Evolutionary conservation across 192 early-diverging fungal species (phyloP), one percentile per base, ranked within the genome.

Genomic region (Linnemannia hyalina): DNA sequence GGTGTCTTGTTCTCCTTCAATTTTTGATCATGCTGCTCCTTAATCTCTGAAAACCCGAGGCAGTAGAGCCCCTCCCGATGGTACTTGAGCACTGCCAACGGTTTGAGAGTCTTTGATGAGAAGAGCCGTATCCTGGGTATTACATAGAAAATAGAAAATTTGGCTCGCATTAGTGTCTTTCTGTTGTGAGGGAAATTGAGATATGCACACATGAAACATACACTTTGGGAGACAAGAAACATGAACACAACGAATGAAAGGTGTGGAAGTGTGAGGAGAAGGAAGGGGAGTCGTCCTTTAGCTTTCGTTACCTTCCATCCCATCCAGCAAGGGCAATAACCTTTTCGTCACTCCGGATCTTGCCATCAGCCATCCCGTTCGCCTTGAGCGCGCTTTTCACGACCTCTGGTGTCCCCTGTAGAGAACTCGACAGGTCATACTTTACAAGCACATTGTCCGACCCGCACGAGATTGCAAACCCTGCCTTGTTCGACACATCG

Each of bases 271-370:
- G 23, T 29, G n/a, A 15, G 26, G 3, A 32, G 60, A 65, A 10
- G 57, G 26, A 63, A 13, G 57, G 26, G 32, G 60, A 11, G 60
- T 26, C n/a, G 22, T 7, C 6, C 22, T 6, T 55, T 55, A 9
- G 3, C 65, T 47, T 44, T 40, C 38, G 38, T 40, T 74, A 87
- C 88, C 76, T 87, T 83, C 82, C 78, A 82, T 89, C 89, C 89
- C 89, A 89, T 32, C 85, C 89, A 36, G 89, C 89, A 10, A 87
- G 76, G 2, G 80, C 89, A 26, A 89, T 69, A 41, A 88, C 82
- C 69, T 84, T 87, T 38, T 65, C 60, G 70, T 89, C 89, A 52
- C 54, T 74, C 60, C 89, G 70, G 41, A 89, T 84, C 40, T 74
- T 78, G n/a, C 82, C 60, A 36, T 87, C 78, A 3, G 85, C 81